phyloP scores from a whole-genome alignment of 371 early-diverging fungal genomes.

The Apophysomyces elegans region DNA sequence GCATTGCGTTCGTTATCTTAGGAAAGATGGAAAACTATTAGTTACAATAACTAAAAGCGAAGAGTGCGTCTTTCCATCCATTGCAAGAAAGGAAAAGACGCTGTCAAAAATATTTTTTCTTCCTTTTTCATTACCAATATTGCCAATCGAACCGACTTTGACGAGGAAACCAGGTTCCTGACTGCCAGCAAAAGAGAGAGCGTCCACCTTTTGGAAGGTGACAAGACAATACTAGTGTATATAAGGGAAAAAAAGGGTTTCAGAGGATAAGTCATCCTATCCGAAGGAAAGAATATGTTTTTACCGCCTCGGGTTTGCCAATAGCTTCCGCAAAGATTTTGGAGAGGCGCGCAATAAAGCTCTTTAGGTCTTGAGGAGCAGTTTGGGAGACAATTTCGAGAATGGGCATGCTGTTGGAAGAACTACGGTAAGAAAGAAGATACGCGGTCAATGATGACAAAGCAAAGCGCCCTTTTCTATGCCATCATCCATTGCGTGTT shows the following conservation, averaged over 20 bases:
- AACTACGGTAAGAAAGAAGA: neutral
- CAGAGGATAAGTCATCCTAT: constrained; percentile 77
- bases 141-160: constrained; percentile 48
- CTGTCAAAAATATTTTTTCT: no score
- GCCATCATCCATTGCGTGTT: neutral
- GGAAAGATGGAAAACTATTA: neutral
- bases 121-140: constrained; percentile 33
- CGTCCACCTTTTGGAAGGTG: constrained; percentile 44
- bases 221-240: constrained; percentile 62
- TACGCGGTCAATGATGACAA: neutral
- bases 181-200: constrained; percentile 35
- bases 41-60: neutral
- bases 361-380: constrained; percentile 40
- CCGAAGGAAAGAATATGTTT: constrained; percentile 29
- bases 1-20: constrained; percentile 46
- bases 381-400: constrained; percentile 45
- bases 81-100: constrained; percentile 2
- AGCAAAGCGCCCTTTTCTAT: neutral
- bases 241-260: constrained; percentile 66
- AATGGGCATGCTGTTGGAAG: constrained; percentile 40
- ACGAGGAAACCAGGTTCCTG: constrained; percentile 42
- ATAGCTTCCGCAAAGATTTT: constrained; percentile 44
- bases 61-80: neutral
- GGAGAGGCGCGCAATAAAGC: constrained; percentile 37
- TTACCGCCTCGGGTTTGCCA: constrained; percentile 60